Conservation (phyloP, 805 yeast genomes). For the Candida parachauliodes region DNA sequence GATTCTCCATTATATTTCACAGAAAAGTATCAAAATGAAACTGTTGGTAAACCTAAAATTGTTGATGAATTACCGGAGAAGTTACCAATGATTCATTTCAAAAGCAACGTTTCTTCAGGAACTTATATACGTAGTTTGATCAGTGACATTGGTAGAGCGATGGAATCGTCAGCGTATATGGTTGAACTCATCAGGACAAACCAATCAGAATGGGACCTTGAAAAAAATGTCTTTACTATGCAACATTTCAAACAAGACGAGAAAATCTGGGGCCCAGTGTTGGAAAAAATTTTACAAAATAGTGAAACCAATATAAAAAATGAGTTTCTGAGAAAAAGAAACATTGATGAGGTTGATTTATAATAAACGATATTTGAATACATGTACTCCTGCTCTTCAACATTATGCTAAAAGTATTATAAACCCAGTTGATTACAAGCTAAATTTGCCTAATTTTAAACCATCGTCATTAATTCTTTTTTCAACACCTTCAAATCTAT, state of each 20-base stretch:
- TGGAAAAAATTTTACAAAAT: constrained; percentile 48
- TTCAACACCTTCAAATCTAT: constrained; percentile 33
- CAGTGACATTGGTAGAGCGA: constrained; percentile 82
- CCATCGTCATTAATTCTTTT: constrained; percentile 32
- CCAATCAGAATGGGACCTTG: constrained; percentile 85
- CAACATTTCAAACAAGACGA: constrained; percentile 63
- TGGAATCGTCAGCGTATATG: constrained; percentile 84
- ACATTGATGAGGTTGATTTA: constrained; percentile 18
- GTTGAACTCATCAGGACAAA: constrained; percentile 67
- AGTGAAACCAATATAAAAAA: constrained; percentile 22
- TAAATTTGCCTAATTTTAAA: constrained; percentile 8
- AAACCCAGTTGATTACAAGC: constrained; percentile 13
- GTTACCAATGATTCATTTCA: constrained; percentile 71
- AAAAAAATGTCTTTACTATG: constrained; percentile 61
- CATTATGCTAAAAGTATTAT: constrained; percentile 12
- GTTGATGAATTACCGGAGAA: constrained; percentile 42
- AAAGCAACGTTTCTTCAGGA: constrained; percentile 85
- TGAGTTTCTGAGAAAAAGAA: constrained; percentile 17
- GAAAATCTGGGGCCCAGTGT: constrained; percentile 66
- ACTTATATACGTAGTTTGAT: constrained; percentile 88
- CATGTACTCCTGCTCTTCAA: not conserved
- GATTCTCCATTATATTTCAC: constrained; percentile 63
- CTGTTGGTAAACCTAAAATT: constrained; percentile 35
- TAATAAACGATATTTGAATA: constrained; percentile 2
- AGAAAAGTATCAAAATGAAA: constrained; percentile 44